These are phyloP conservation scores for Asterophora parasitica DNA, from an alignment of 768 basidiomycete genomes.

Conservation along the genomic window DNA sequence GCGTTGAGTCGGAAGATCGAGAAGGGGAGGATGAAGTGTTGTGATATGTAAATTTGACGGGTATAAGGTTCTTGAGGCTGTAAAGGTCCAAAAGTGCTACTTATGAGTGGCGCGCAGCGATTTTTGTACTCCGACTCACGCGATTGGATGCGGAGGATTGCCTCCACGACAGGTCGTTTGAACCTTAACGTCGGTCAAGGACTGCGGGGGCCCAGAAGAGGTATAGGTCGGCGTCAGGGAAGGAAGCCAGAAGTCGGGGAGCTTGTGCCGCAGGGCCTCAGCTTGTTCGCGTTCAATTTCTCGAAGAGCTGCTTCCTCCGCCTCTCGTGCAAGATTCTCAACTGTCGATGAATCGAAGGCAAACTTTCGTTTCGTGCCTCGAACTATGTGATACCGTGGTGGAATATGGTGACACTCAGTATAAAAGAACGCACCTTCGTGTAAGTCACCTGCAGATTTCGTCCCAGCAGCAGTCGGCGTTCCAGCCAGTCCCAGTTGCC, in stretches of 20 bases:
- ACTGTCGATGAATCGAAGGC: constrained; percentile 72
- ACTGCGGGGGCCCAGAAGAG: constrained; percentile 54
- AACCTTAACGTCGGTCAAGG: constrained; percentile 75
- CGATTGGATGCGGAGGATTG: constrained; percentile 69
- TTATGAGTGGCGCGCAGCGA: background rate
- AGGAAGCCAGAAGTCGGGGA: constrained; percentile 97
- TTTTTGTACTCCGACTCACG: constrained; percentile 41
- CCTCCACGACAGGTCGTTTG: constrained; percentile 88
- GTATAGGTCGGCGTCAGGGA: constrained; percentile 83
- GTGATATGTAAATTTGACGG: constrained; percentile 73
- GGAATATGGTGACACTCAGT: background rate
- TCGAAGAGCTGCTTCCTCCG: constrained; percentile 82
- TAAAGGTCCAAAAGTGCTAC: constrained; percentile 4
- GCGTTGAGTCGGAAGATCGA: constrained; percentile 33
- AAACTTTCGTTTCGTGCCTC: constrained; percentile 80
- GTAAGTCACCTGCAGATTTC: constrained; percentile 32
- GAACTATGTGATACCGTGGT: constrained; percentile 29
- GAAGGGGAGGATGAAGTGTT: constrained; percentile 30
- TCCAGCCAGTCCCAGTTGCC: constrained; percentile 68
- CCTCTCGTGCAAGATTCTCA: constrained; percentile 68
- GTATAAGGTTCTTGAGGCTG: constrained; percentile 79
- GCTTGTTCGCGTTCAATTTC: constrained; percentile 84
- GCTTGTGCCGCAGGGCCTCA: constrained; percentile 78
- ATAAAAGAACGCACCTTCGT: constrained; percentile 26
- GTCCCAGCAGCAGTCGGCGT: constrained; percentile 31